These are phyloP conservation scores for Olyra latifolia DNA, from an alignment of 176 grass and related monocot genomes.

Conservation along the genomic window DNA sequence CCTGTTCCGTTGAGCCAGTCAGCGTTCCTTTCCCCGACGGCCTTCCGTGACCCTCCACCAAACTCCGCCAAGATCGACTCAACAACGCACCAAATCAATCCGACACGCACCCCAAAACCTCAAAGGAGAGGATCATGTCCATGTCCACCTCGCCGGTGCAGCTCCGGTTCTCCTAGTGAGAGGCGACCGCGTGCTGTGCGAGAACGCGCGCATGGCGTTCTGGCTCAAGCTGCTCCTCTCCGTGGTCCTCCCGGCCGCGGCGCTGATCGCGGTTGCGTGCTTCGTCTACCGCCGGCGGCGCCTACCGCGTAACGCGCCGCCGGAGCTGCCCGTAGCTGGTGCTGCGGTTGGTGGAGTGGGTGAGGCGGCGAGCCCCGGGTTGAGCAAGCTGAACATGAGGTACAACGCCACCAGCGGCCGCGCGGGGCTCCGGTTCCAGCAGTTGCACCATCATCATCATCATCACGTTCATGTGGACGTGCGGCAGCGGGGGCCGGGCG, in stretches of 20 bases:
- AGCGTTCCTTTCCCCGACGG: conserved; percentile 7
- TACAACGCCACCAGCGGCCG: conserved; percentile 47
- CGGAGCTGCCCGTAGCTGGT: not conserved
- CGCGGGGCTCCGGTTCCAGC: conserved; percentile 61
- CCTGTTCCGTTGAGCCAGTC: conserved; percentile 36
- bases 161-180: too few species aligned
- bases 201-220: conserved; percentile 41
- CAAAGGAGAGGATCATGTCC: not conserved
- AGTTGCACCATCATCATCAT: conserved; percentile 47
- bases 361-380: conserved; percentile 26
- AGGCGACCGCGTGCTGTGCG: too few species aligned
- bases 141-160: not conserved
- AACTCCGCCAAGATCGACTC: conserved; percentile 23
- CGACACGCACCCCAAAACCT: not conserved
- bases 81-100: not conserved
- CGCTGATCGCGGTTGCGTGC: conserved; percentile 16
- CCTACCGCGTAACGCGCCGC: conserved; percentile 16
- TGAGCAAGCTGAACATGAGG: conserved; percentile 42
- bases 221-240: conserved; percentile 49
- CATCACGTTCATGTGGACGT: not conserved
- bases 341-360: not conserved
- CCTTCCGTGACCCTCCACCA: conserved; percentile 30
- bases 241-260: conserved; percentile 21
- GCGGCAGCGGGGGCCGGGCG: conserved; percentile 24
- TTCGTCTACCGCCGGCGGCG: conserved; percentile 10